Evolutionary conservation across 1,139 yeast species (phyloP).

Genomic region (Meyerozyma athensensis): DNA sequence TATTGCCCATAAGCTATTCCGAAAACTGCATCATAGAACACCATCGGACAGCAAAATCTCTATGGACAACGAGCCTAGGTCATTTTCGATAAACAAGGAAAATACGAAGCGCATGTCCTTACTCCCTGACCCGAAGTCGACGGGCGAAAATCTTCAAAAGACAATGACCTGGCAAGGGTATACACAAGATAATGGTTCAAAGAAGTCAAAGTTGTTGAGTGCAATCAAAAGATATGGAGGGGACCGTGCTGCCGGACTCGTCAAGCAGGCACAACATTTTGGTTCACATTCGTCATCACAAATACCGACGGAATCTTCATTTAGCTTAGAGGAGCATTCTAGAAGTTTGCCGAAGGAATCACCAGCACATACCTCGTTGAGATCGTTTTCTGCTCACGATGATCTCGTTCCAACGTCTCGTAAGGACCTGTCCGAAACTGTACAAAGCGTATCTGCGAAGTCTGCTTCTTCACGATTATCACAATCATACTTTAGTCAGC

Average conservation of each 20-base stretch:
- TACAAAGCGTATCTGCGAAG: neutral
- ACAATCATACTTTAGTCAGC: constrained; percentile 4
- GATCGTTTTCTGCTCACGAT: neutral
- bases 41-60: constrained; percentile 51
- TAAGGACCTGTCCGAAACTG: constrained; percentile 1
- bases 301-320: neutral
- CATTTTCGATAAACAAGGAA: constrained; percentile 8
- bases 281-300: neutral
- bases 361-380: neutral
- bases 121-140: neutral
- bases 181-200: neutral
- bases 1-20: constrained; percentile 44
- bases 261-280: constrained; percentile 20
- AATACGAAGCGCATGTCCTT: constrained; percentile 3
- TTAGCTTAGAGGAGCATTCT: neutral
- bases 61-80: constrained; percentile 1
- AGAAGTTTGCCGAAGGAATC: neutral
- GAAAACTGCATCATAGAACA: constrained; percentile 51
- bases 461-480: constrained; percentile 13
- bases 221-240: constrained; percentile 41
- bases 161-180: constrained; percentile 1
- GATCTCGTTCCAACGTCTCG: neutral
- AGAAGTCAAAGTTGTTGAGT: constrained; percentile 37
- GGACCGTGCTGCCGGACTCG: constrained; percentile 36
- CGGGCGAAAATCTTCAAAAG: constrained; percentile 1